Evolutionary conservation across 2,329 filamentous ascomycete genomes (phyloP).

Genomic region (Lachnellula arida): DNA sequence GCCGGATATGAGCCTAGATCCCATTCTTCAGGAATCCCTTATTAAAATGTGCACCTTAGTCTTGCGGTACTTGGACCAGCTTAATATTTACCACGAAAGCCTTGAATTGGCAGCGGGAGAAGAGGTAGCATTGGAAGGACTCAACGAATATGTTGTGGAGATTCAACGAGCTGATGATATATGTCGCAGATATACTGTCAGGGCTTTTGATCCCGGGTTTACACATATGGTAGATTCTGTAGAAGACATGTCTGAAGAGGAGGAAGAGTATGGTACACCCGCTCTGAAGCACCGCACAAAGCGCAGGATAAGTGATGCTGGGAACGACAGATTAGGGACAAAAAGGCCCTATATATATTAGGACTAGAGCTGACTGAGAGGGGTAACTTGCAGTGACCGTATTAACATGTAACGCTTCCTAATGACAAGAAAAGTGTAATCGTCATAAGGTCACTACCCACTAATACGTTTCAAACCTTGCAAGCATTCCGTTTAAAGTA

Average conservation of each 20-base stretch:
- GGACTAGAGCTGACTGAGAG: no score
- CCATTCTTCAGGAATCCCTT: neutral
- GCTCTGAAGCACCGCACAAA: neutral
- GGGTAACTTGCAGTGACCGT: no score
- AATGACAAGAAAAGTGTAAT: no score
- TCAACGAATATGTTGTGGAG: neutral
- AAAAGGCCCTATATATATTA: no score
- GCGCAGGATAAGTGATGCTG: neutral
- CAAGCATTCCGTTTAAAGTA: no score
- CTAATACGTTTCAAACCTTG: no score
- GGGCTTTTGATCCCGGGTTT: neutral
- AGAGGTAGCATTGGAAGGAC: neutral
- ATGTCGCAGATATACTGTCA: neutral
- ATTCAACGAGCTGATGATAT: neutral
- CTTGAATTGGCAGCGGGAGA: neutral
- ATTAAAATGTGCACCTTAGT: constrained; percentile 6
- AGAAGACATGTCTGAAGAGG: neutral
- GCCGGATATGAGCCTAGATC: constrained; percentile 9
- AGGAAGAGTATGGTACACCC: neutral
- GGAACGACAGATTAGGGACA: no score
- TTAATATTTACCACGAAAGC: neutral
- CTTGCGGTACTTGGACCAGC: neutral
- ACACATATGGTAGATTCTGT: neutral
- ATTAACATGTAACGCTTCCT: no score
- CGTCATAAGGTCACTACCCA: no score